A percentile compares a stretch with the other conserved stretches of the same genome.
These are phyloP conservation scores for Polyporus tsugae DNA, from an alignment of 1,284 basidiomycete species.

Conservation along the genomic window DNA sequence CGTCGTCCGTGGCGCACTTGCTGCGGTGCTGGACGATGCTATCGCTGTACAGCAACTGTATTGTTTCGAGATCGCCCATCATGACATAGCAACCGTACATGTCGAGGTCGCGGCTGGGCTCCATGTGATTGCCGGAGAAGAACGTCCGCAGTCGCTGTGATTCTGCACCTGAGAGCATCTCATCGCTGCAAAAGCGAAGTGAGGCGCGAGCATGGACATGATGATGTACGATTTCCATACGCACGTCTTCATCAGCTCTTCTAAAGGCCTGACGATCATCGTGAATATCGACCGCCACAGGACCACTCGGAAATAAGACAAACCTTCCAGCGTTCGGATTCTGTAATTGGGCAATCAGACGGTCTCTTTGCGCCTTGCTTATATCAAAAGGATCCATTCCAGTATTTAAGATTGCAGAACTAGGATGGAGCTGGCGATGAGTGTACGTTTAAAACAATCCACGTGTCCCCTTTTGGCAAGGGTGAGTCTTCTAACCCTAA, in stretches of 20 bases:
- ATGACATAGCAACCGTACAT: constrained; percentile 41
- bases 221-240: background rate
- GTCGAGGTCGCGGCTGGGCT: constrained; percentile 47
- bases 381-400: background rate
- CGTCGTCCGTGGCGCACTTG: constrained; percentile 25
- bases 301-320: background rate
- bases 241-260: constrained; percentile 16
- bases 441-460: background rate
- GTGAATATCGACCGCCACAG: background rate
- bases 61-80: constrained; percentile 39
- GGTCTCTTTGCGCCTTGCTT: constrained; percentile 8
- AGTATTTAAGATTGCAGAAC: background rate
- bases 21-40: constrained; percentile 32
- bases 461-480: too few species aligned
- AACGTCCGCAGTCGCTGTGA: constrained; percentile 48
- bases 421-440: background rate
- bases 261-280: constrained; percentile 4
- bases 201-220: background rate
- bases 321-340: constrained; percentile 17
- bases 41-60: constrained; percentile 40
- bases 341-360: constrained; percentile 9
- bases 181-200: constrained; percentile 33
- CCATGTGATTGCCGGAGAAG: constrained; percentile 46
- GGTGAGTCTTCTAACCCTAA: too few species aligned
- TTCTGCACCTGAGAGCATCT: constrained; percentile 47